phyloP scores from a whole-genome alignment of 2,329 filamentous ascomycete species.

The Neofusicoccum ribis region DNA sequence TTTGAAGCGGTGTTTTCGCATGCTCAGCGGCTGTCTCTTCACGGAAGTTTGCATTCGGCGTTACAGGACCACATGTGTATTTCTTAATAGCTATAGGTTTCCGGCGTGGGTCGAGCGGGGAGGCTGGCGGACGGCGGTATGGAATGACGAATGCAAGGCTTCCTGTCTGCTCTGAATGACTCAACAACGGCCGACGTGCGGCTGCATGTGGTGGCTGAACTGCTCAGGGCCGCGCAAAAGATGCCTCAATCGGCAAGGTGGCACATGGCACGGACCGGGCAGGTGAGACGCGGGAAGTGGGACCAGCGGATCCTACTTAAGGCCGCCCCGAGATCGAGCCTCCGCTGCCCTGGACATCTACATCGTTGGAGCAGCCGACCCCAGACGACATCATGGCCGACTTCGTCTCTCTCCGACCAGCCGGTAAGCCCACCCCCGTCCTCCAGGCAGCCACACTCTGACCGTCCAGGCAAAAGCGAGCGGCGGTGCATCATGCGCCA shows the following conservation, averaged over 20 bases:
- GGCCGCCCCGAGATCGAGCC: neutral
- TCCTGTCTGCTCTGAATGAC: too few relatives aligned
- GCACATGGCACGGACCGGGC: neutral
- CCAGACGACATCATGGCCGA: neutral
- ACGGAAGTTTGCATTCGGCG: neutral
- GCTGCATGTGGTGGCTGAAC: too few relatives aligned
- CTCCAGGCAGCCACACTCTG: neutral
- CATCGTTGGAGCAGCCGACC: neutral
- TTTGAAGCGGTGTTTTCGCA: neutral
- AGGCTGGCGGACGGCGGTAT: too few relatives aligned
- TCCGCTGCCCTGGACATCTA: neutral
- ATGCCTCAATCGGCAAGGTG: neutral
- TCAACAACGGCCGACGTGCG: neutral
- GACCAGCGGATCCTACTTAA: neutral
- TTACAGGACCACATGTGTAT: neutral
- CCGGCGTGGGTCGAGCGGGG: too few relatives aligned
- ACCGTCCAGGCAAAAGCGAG: conserved; percentile 22
- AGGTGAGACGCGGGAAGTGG: too few relatives aligned
- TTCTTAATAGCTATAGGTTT: neutral
- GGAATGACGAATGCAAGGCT: too few relatives aligned
- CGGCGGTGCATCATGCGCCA: conserved; percentile 23
- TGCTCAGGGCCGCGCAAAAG: neutral
- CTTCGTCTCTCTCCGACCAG: neutral
- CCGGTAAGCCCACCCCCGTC: neutral
- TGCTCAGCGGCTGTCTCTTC: neutral